Evolutionary conservation across 228 moss, liverwort and hornwort genomes (phyloP).

Genomic region (Sphagnum fallax): DNA sequence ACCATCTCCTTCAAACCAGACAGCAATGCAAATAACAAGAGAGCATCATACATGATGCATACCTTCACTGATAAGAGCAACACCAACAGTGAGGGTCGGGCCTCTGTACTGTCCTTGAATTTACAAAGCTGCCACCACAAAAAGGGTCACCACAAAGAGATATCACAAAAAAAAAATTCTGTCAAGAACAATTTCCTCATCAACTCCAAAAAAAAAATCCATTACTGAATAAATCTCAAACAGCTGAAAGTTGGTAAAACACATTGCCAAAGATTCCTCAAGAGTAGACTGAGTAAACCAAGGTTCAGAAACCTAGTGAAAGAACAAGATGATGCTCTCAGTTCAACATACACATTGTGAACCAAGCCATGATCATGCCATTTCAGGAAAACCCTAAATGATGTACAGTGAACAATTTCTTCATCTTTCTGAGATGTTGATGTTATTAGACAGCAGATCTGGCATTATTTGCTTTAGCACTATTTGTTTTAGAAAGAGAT

Average conservation of each 20-base stretch:
- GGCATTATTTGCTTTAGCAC: neutral
- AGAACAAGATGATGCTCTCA: neutral
- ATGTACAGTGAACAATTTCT: neutral
- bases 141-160: no score
- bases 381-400: neutral
- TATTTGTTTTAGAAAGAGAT: neutral
- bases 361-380: neutral
- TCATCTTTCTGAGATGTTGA: neutral
- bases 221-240: neutral
- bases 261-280: neutral
- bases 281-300: neutral
- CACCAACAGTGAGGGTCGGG: constrained; percentile 30
- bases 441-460: neutral
- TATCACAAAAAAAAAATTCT: no score
- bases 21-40: neutral
- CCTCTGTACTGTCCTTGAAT: constrained; percentile 31
- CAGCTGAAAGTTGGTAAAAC: neutral
- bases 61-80: constrained; percentile 59
- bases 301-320: neutral
- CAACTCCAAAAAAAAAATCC: neutral
- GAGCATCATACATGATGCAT: neutral
- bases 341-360: no score
- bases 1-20: no score
- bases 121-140: constrained; percentile 26
- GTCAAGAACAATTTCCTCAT: constrained; percentile 2